A percentile compares a stretch with the other conserved stretches of the same genome.
Conservation (phyloP, 441 rosid genomes). For the Croton setiger region DNA sequence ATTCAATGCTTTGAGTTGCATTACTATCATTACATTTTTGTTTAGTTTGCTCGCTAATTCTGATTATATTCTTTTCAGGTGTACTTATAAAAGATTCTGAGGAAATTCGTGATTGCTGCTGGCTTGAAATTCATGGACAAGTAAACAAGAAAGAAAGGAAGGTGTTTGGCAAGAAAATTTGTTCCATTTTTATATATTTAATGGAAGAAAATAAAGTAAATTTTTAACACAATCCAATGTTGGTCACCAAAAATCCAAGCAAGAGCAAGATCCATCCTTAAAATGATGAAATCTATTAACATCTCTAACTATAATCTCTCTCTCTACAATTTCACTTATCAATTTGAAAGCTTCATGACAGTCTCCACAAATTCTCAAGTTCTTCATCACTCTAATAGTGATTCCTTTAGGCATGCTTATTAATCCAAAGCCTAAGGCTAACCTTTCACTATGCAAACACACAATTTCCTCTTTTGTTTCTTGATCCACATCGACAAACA, state of each 20-base stretch:
- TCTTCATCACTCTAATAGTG: constrained; percentile 73
- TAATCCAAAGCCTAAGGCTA: constrained; percentile 68
- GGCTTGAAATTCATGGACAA: background rate
- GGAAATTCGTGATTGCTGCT: background rate
- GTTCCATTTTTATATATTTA: background rate
- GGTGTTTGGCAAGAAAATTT: background rate
- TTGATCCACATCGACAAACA: constrained; percentile 48
- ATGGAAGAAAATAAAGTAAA: background rate
- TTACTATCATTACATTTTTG: background rate
- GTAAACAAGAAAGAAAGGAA: background rate
- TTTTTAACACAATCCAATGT: background rate
- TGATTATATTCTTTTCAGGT: background rate
- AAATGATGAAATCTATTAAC: constrained; percentile 85
- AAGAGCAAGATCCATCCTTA: constrained; percentile 58
- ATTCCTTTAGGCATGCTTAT: constrained; percentile 48
- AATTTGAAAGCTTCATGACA: constrained; percentile 74
- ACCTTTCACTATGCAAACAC: constrained; percentile 65
- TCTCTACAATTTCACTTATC: constrained; percentile 62
- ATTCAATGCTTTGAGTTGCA: background rate
- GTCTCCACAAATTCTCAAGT: constrained; percentile 70
- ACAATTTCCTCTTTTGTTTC: constrained; percentile 33
- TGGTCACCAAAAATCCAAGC: constrained; percentile 36
- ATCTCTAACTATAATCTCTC: constrained; percentile 66
- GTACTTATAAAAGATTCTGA: background rate
- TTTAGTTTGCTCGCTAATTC: background rate